Base-by-base conservation (phyloP, 352 stramenopile species). In the Phytophthora sp. region DNA sequence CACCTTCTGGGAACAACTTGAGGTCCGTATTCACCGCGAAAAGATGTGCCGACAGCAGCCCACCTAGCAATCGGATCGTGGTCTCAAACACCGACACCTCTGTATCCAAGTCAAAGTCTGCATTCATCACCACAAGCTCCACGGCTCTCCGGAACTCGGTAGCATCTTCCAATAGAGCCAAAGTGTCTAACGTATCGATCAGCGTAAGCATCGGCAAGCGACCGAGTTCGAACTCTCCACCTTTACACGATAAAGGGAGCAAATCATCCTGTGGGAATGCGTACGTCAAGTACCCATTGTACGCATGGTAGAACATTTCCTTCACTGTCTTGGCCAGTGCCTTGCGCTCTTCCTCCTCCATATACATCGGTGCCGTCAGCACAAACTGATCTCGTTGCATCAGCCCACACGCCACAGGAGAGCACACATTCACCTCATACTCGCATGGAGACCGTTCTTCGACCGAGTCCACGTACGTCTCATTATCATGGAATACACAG, bases 81-180 rank as follows among this genome's bases (percentile, higher is more conserved):
- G 91, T 97, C 66, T 98, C 94, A 63, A 98, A 98, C 12, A 98
- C 84, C 29, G 87, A 97, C 9, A 98, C 93, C 31, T 91, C 88
- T 1, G 87, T 90, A 65, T 98, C 87, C 18, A 95, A 56, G 42
- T 97, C 72, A 61, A 98, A 98, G 33, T 80, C 56, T 0, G 82
- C 71, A 33, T 77, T 76, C 38, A 69, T 46, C 23, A 90, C 45
- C 12, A 95, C 84, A 41, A 94, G 75, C 24, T 33, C 38, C 26
- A 97, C 80, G 1, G 87, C 86, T 65, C 75, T 76, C 30, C 76
- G 74, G 63, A 98, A 97, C 57, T 91, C 81, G 7, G 59, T 57
- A 7, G 79, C 79, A 49, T 96, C 82, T 36, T 93, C 74, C 24
- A 98, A 65, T n/a, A 98, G 66, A 41, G 87, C 88, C 20, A 98